Base-by-base conservation (phyloP, 169 alveolate genomes). In the Eimeria brunetti region DNA sequence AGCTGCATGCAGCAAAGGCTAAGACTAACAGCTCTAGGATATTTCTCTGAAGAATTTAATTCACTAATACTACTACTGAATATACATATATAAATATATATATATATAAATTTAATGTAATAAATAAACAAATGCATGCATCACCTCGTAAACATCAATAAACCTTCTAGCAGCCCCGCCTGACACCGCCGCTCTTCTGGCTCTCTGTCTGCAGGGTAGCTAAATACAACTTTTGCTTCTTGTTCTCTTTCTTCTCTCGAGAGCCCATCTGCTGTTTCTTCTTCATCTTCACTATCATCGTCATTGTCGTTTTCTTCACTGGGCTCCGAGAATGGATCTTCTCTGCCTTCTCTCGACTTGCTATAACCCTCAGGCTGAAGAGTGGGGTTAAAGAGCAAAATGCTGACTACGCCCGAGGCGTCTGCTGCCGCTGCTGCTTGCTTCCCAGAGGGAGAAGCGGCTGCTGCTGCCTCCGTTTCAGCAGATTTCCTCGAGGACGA, bases 121-220 rank as follows among this genome's bases (percentile, higher is more conserved):
- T 18, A 56, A 56, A 56, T n/a, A n/a, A n/a, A n/a, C n/a, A n/a
- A n/a, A n/a, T n/a, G n/a, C n/a, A 56, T 9, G 41, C 30, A 81
- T 33, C 49, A 89, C 94, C 27, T 44, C 7, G 85, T 73, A 71
- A 89, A 89, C 75, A 73, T 69, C 53, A 67, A 27, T 5, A 89
- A 71, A 27, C 94, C 94, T 62, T 89, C 94, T 20, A 89, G 51
- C 51, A 89, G 88, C 1, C 94, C 94, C 41, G 80, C 94, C 75
- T 89, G 94, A 46, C 88, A 49, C 3, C 94, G 86, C 64, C 80
- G 41, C n/a, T 89, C 94, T 51, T 69, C 94, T 18, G 88, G 67
- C 24, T 78, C 75, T 22, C 94, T 41, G 22, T 60, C 56, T 18
- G 80, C 9, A 12, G 94, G 94, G n/a, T 33, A 89, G 76, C 80